A percentile compares a stretch with the other conserved stretches of the same genome.
These are phyloP conservation scores for Aspergillus quadrilineatus DNA, from an alignment of 2,329 filamentous ascomycete species.

Conservation along the genomic window DNA sequence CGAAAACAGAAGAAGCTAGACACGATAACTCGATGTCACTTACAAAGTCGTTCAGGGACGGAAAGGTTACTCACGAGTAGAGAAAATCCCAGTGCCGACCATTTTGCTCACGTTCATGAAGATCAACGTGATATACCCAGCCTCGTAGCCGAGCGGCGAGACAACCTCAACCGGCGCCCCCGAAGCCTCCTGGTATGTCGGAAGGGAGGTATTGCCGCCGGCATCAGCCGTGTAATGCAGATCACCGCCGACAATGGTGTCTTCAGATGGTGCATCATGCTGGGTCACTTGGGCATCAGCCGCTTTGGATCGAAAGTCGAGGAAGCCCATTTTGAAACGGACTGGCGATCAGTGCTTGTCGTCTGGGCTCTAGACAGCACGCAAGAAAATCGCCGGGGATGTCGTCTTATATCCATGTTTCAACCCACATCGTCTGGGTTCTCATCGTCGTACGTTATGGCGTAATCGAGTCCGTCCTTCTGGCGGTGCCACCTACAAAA, in stretches of 20 bases:
- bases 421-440: not conserved
- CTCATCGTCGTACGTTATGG: slow-evolving; percentile 12
- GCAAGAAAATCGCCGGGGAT: not conserved
- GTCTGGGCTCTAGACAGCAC: not conserved
- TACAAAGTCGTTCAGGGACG: not conserved
- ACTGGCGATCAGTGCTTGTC: not conserved
- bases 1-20: slow-evolving; percentile 58
- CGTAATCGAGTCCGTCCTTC: slow-evolving; percentile 8
- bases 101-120: slow-evolving; percentile 64
- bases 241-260: slow-evolving; percentile 13
- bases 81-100: slow-evolving; percentile 65
- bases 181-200: slow-evolving; percentile 60
- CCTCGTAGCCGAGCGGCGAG: slow-evolving; percentile 61
- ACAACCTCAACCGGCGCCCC: slow-evolving; percentile 61
- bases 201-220: slow-evolving; percentile 46
- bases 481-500: slow-evolving; percentile 5
- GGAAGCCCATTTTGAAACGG: slow-evolving; percentile 6
- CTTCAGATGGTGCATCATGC: slow-evolving; percentile 3
- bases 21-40: not conserved
- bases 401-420: slow-evolving; percentile 6
- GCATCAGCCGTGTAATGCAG: slow-evolving; percentile 19
- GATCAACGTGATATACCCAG: slow-evolving; percentile 56
- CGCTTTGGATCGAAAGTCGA: slow-evolving; percentile 2
- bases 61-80: slow-evolving; percentile 54
- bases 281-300: not conserved